Evolutionary conservation across 2,329 filamentous ascomycete genomes (phyloP), one percentile per base, ranked within the genome.

Genomic region (Ceratocystiopsis minuta): DNA sequence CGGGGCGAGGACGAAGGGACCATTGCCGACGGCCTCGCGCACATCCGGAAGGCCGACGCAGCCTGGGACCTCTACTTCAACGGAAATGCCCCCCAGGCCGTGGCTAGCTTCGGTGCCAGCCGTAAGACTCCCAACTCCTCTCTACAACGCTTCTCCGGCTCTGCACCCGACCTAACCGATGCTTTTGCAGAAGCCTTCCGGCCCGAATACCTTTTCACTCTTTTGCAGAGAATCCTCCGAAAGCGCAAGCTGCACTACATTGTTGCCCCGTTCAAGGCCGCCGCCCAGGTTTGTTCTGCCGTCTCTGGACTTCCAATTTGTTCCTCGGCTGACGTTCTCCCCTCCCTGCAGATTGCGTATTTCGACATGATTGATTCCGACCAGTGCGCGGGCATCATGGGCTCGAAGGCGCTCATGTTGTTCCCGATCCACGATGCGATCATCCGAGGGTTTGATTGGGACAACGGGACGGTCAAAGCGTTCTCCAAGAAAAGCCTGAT

Each of bases 1-100:
- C 76, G 77, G 34, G 81, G 80, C 44, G 80, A 82, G 53, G 78
- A 87, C 53, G 75, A 82, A 38, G 67, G 78, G 45, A 66, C 76
- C 18, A 67, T 80, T 42, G 70, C 75, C 49, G 72, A 73, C 37
- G 74, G 73, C 20, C 70, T 70, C 39, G 67, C 68, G 28, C 80
- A 84, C 49, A 77, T 79, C 48, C 60, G 71, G 47, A 77, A 78
- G 50, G 85, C 84, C 40, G 72, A 82, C 49, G 66, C 78, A 44
- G 90, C 88, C 4, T 98, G 90, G 88, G 71, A 74, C 3, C 63
- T 92, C 38, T 98, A 98, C 60, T 80, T 86, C 53, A 72, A 78
- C 48, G 77, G 83, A 42, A 70, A 84, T 52, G 83, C 86, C 14
- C 75, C 81, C 49, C 71, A 80, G 49, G 86, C 90, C 15, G 88